Evolutionary conservation across 768 basidiomycete genomes (phyloP).

Genomic region (Russula griseocarnosa): DNA sequence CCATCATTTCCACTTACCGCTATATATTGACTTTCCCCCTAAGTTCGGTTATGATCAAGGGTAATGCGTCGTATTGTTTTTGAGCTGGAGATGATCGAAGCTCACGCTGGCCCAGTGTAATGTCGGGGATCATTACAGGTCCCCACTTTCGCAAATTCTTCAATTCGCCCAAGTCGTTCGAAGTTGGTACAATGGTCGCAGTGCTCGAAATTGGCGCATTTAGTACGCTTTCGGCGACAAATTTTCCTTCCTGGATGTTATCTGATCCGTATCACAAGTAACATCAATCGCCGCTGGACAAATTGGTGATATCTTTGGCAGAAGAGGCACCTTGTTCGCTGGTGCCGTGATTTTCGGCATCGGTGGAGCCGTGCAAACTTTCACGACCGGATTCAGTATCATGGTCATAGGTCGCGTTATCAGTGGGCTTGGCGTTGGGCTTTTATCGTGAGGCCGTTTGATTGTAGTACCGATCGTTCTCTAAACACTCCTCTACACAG

Average conservation of each 20-base stretch:
- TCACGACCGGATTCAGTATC: constrained; percentile 67
- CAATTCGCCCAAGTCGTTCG: constrained; percentile 64
- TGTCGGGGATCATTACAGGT: constrained; percentile 89
- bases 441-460: constrained; percentile 63
- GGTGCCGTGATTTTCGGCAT: constrained; percentile 83
- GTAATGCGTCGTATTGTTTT: constrained; percentile 38
- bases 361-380: constrained; percentile 83
- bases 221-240: constrained; percentile 44
- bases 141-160: constrained; percentile 82
- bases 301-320: constrained; percentile 83
- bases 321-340: constrained; percentile 76
- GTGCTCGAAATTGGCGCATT: constrained; percentile 90
- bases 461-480: neutral
- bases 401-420: constrained; percentile 84
- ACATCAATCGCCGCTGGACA: constrained; percentile 86
- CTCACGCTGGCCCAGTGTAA: constrained; percentile 50
- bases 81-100: constrained; percentile 19
- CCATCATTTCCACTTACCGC: neutral
- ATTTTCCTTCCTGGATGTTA: neutral
- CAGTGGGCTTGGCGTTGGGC: constrained; percentile 86
- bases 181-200: constrained; percentile 94
- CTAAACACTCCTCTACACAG: constrained; percentile 38
- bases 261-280: constrained; percentile 42
- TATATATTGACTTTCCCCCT: constrained; percentile 19
- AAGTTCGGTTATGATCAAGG: constrained; percentile 89